Base-by-base conservation (phyloP, 495 filamentous ascomycete genomes). In the Aspergillus bridgeri region DNA sequence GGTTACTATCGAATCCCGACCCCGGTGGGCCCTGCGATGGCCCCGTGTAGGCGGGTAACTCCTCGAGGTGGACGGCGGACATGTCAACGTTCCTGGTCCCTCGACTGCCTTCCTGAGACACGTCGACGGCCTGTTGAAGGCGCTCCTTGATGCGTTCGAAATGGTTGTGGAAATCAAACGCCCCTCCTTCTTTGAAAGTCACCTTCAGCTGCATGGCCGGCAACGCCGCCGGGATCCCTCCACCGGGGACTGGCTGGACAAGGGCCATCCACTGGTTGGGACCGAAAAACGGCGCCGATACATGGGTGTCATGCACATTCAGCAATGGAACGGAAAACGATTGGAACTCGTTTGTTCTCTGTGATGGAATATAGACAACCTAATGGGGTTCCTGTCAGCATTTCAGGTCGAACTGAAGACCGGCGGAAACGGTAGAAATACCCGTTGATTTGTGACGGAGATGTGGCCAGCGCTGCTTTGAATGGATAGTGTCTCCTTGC, bases 261-360 rank as follows among this genome's bases (percentile, higher is more conserved):
- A 86, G 73, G 25, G 86, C 87, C 22, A 83, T 83, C 94, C 94
- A 98, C 63, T 87, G 86, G 75, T 97, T 98, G 9, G 95, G 88
- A n/a, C 94, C 94, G 65, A 98, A 95, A 75, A 92, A 96, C 2
- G 95, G 92, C 2, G 93, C 89, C 6, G 88, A 83, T 53, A 97
- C 90, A 65, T 91, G 90, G n/a, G 86, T 88, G 71, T 98, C 93
- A 72, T 85, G 83, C 44, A 96, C 80, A 63, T 89, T 89, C 50
- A 93, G 81, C 53, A 97, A 86, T 20, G 94, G 94, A 0, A 87
- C 83, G 22, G 91, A 90, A 75, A 98, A 96, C 53, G 92, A 96
- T 64, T 90, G 86, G 63, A 98, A 81, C 24, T 82, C 75, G 8
- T 83, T 74, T 13, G 85, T 89, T 25, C 81, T 79, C 23, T 81